A percentile compares a stretch with the other conserved stretches of the same genome.
Evolutionary conservation across 1,284 basidiomycete species (phyloP).

Genomic region (Porogramme epimiltina): DNA sequence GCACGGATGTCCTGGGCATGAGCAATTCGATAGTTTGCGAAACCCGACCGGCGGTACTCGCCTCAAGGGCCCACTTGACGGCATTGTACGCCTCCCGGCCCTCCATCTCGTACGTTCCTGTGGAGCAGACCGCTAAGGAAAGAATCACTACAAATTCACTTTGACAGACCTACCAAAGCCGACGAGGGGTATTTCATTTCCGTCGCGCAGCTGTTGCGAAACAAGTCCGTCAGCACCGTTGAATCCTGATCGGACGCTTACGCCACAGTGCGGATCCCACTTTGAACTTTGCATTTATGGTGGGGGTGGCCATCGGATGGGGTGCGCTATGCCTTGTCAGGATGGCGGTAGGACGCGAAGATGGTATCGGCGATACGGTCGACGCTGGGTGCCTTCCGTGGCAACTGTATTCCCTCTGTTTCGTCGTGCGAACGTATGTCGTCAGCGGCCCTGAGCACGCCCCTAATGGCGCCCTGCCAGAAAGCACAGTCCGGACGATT

Average conservation of each 20-base stretch:
- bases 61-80: conserved; percentile 66
- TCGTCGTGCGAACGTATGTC: no score
- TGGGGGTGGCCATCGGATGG: neutral
- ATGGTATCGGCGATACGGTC: no score
- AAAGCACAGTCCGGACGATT: no score
- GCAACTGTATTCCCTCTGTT: no score
- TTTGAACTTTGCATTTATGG: conserved; percentile 14
- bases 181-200: conserved; percentile 61
- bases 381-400: no score
- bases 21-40: neutral
- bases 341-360: no score
- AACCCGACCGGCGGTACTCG: conserved; percentile 23
- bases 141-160: no score
- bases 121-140: conserved; percentile 1
- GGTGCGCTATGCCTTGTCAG: no score
- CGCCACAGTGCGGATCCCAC: conserved; percentile 1
- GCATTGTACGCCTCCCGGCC: conserved; percentile 57
- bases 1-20: neutral
- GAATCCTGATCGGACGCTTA: no score
- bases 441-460: no score
- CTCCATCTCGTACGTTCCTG: conserved; percentile 70
- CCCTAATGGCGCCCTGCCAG: no score
- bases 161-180: conserved; percentile 55
- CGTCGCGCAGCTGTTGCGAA: conserved; percentile 54
- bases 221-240: no score